Base-by-base conservation (phyloP, 441 rosid species). In the Gossypium schwendimanii region DNA sequence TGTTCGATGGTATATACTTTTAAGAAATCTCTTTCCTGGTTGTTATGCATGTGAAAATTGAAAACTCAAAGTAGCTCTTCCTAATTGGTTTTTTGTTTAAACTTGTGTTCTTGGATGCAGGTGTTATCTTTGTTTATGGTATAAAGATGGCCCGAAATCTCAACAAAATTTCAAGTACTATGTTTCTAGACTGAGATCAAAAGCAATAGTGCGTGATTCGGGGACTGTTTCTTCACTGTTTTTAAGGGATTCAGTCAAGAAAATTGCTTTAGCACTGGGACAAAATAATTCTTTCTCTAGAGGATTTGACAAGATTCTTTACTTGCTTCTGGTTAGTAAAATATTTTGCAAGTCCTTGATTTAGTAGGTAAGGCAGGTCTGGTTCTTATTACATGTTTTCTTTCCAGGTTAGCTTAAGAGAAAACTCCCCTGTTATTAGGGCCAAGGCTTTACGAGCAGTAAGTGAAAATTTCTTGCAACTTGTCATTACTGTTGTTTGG, bases 361-460 rank as follows among this genome's bases (percentile, higher is more conserved):
- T 71, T 57, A 75, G 73, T 44, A 26, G 70, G 52, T 50, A 20
- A 63, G 53, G 14, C 41, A 47, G 60, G 75, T 11, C 69, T 82
- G 66, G 76, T 83, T 78, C 82, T 82, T 55, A 77, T 71, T 31
- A 1, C 59, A 0, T 75, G 60, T 76, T 36, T 73, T 64, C 65
- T 39, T 79, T 77, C 20, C 94, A 92, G 99, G 99, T 91, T 79
- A 92, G 99, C 81, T 84, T 96, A 76, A 88, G 97, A 83, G 99
- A 96, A 76, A 93, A 90, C 74, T 93, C 99, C 80, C 97, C 99
- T 74, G 84, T 90, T 39, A 90, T 96, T 74, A 88, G 99, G 87
- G 97, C 98, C 23, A 96, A 96, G 85, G 97, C 99, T 69, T 79
- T 96, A 79, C 84, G 95, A 79, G 97, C 99, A 15, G 99, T 96